Percentiles rank a stretch among this genome's conserved stretches.
These are phyloP conservation scores for Eutreptiella sp. DNA, from an alignment of 208 protist genomes.

Conservation along the genomic window DNA sequence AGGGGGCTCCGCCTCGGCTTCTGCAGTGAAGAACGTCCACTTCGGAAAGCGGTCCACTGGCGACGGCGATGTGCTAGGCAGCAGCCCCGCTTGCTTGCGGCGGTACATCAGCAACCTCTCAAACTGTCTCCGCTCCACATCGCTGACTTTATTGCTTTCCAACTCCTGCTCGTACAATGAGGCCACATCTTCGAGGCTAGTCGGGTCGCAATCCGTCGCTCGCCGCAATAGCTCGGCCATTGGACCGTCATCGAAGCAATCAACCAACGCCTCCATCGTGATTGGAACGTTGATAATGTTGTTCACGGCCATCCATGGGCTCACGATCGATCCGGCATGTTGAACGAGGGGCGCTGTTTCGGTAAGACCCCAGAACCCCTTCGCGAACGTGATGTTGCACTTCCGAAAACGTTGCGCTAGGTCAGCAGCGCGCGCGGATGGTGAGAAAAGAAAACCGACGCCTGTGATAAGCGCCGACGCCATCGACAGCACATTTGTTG, in stretches of 20 bases:
- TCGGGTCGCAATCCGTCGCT: background rate
- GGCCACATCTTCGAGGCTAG: background rate
- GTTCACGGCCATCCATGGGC: constrained; percentile 20
- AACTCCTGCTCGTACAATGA: background rate
- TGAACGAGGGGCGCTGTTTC: constrained; percentile 17
- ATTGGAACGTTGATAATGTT: constrained; percentile 17
- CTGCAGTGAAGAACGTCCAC: background rate
- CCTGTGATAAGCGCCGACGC: constrained; percentile 14
- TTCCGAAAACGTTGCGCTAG: background rate
- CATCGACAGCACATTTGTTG: background rate
- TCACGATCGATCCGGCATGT: constrained; percentile 9
- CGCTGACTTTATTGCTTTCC: background rate
- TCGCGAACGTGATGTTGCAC: constrained; percentile 17
- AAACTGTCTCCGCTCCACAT: constrained; percentile 4
- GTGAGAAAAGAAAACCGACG: constrained; percentile 17
- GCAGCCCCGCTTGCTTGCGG: background rate
- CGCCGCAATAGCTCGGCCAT: background rate
- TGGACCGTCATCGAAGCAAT: constrained; percentile 7
- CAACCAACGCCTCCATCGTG: constrained; percentile 10
- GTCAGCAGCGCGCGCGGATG: background rate
- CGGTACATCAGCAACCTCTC: constrained; percentile 1
- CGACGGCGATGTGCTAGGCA: background rate
- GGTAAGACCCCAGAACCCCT: constrained; percentile 29
- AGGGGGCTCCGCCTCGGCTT: background rate
- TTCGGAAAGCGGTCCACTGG: background rate